A percentile compares a stretch with the other conserved stretches of the same genome.
These are phyloP conservation scores for Nymphaea colorata DNA, from an alignment of 164 flowering plant genomes.

Conservation along the genomic window DNA sequence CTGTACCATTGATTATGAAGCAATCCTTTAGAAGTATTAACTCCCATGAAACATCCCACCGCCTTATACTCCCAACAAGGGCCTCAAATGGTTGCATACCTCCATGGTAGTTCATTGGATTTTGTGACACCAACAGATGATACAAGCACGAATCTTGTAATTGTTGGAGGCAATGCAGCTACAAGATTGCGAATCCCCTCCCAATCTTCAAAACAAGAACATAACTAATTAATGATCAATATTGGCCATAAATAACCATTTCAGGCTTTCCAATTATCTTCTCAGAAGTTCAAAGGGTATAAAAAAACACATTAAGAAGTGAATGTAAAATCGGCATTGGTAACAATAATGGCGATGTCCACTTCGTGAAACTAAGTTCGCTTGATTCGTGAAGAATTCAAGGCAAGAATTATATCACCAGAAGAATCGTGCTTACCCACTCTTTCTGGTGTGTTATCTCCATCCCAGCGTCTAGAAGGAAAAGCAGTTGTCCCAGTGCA, in stretches of 20 bases:
- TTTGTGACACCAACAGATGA: slow-evolving; percentile 98
- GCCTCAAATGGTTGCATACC: slow-evolving; percentile 25
- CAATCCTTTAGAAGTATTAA: too few species aligned
- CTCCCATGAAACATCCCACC: too few species aligned
- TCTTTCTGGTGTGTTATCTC: slow-evolving; percentile 91
- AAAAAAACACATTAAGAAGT: not conserved
- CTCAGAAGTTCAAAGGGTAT: too few species aligned
- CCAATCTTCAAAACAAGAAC: slow-evolving; percentile 62
- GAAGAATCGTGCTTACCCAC: slow-evolving; percentile 45
- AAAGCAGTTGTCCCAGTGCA: slow-evolving; percentile 97
- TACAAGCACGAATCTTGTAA: slow-evolving; percentile 81
- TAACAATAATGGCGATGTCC: not conserved
- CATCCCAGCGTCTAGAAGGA: slow-evolving; percentile 91
- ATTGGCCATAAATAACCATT: not conserved
- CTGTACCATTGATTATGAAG: too few species aligned
- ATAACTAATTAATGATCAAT: not conserved
- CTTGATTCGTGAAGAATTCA: not conserved
- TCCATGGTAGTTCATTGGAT: slow-evolving; percentile 90
- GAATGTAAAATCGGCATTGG: not conserved
- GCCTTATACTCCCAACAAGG: not conserved
- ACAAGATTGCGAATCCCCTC: slow-evolving; percentile 89
- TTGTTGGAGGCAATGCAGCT: slow-evolving; percentile 58
- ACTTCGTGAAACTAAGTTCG: not conserved
- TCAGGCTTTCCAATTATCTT: not conserved
- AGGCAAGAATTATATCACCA: not conserved